A percentile compares a stretch with the other conserved stretches of the same genome.
These are phyloP conservation scores for Fusarium siculi DNA, from an alignment of 2,329 filamentous ascomycete species.

Conservation along the genomic window DNA sequence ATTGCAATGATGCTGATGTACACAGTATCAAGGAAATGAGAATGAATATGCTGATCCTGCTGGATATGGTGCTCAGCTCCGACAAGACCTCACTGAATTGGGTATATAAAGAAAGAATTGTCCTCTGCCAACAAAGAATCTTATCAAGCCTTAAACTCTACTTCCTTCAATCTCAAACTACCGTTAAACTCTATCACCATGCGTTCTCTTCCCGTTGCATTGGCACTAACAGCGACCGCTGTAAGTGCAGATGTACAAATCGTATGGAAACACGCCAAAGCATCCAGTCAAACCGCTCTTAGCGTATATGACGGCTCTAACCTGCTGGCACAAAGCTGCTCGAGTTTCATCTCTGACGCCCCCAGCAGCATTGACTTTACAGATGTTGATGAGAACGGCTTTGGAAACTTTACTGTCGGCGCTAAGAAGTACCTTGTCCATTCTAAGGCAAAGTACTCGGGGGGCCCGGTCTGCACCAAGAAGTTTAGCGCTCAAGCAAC, in stretches of 20 bases:
- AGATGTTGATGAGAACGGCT: background rate
- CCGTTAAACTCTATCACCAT: background rate
- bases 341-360: background rate
- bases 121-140: background rate
- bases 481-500: background rate
- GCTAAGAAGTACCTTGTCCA: background rate
- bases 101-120: background rate
- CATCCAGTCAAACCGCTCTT: background rate
- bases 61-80: background rate
- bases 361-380: background rate
- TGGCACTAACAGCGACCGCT: background rate
- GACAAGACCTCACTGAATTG: no score
- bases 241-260: background rate
- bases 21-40: background rate
- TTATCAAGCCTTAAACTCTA: background rate
- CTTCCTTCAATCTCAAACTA: background rate
- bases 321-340: background rate
- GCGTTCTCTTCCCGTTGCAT: background rate
- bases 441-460: background rate
- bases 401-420: conserved; percentile 1
- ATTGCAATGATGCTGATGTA: background rate
- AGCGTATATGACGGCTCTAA: background rate
- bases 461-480: background rate
- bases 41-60: background rate
- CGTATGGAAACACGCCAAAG: background rate